Evolutionary conservation across 768 basidiomycete species (phyloP), one percentile per base, ranked within the genome.

Genomic region (Phanerochaete sordida): DNA sequence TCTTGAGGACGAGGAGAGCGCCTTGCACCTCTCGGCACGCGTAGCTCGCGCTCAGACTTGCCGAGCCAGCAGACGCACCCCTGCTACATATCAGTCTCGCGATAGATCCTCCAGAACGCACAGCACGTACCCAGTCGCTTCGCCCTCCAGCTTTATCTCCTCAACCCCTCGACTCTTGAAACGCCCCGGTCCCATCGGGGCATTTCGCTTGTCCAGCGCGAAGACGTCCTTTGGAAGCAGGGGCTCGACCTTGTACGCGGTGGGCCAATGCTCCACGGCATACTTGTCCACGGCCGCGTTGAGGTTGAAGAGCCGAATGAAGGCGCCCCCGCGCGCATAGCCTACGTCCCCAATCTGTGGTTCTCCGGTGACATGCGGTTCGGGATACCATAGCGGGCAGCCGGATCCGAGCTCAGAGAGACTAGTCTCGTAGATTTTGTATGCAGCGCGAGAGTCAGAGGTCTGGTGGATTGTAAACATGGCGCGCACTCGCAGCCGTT

Each of bases 251-350:
- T 43, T 16, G 39, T 12, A 43, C 11, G 8, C 8, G 11, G 4
- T 19, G 19, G 39, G 19, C 39, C 39, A 43, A 16, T 11, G 19
- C 19, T 9, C 19, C 19, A 43, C 39, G 7, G 7, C 19, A 19
- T 43, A 16, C 19, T 43, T 16, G 11, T 9, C 4, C 4, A 19
- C 39, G 19, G 39, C 7, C 8, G 39, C 4, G 8, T 43, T 43
- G 27, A 57, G 47, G 28, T 59, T 62, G 52, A 62, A 59, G 16
- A 62, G 50, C 13, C 52, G 7, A 8, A 47, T 24, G 30, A 62
- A 62, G 9, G 28, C 35, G 7, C 62, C 62, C n/a, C 53, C 46
- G 16, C n/a, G 33, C 2, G 37, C 13, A 21, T 33, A 59, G 4
- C 62, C 62, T 6, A 58, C 57, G 31, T 58, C 57, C 5, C 57